Evolutionary conservation across 2,329 filamentous ascomycete genomes (phyloP).

Genomic region (Colletotrichum musicola): DNA sequence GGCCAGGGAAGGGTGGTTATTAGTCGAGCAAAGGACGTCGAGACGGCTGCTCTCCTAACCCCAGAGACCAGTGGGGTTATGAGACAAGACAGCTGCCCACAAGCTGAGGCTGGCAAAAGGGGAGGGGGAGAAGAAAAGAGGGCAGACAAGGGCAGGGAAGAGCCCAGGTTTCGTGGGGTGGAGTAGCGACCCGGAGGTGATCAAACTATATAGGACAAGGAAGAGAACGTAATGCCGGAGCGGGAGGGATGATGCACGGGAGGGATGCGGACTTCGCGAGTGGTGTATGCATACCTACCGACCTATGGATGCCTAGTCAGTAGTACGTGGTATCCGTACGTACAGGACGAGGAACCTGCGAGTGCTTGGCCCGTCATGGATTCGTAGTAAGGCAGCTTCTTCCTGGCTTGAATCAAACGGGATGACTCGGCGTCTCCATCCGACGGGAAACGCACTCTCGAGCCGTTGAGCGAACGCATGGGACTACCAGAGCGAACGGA

Average conservation of each 20-base stretch:
- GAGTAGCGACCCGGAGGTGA: constrained; percentile 31
- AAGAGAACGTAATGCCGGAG: constrained; percentile 33
- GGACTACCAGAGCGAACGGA: neutral
- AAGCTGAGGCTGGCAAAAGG: constrained; percentile 35
- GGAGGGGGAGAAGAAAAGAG: constrained; percentile 11
- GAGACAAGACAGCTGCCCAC: constrained; percentile 23
- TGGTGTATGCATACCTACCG: neutral
- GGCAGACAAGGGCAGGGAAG: constrained; percentile 33
- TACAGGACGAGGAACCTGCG: constrained; percentile 29
- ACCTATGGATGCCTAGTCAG: no score
- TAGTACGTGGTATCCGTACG: no score
- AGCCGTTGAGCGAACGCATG: neutral
- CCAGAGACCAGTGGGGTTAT: constrained; percentile 33
- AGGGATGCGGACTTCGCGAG: constrained; percentile 16
- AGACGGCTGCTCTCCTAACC: constrained; percentile 14
- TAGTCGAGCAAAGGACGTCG: constrained; percentile 18
- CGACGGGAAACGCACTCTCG: no score
- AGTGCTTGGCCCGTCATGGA: constrained; percentile 8
- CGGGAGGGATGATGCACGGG: constrained; percentile 28
- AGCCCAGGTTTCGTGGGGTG: constrained; percentile 25
- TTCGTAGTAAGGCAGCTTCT: constrained; percentile 14
- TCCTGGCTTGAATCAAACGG: neutral
- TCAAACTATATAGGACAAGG: constrained; percentile 39
- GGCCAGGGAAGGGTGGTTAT: constrained; percentile 19
- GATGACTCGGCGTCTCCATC: no score